These are phyloP conservation scores for Solanum ossicruentum DNA, from an alignment of 257 asterid species.

Conservation along the genomic window DNA sequence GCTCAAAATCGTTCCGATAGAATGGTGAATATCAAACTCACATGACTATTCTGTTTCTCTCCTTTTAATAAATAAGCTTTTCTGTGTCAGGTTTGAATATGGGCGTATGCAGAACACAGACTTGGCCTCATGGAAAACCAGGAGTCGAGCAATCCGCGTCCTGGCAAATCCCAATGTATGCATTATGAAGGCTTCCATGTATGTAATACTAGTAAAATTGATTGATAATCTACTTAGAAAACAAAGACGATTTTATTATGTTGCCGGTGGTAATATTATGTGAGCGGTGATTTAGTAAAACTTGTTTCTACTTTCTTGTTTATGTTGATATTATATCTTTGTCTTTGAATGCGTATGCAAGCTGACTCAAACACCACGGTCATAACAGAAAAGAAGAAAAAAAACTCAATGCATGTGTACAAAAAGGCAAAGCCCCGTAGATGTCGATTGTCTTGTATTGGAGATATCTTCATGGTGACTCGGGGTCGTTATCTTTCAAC, in stretches of 20 bases:
- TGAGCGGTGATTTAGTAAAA: not conserved
- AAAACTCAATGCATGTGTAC: not conserved
- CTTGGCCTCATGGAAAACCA: constrained; percentile 22
- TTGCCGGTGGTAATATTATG: constrained; percentile 4
- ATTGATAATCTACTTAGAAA: constrained; percentile 11
- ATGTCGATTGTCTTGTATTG: not conserved
- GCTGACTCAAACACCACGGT: not conserved
- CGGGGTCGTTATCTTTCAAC: not conserved
- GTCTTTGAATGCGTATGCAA: not conserved
- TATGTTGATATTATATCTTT: not conserved
- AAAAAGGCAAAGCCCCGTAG: not conserved
- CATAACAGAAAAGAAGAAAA: not conserved
- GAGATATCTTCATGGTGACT: not conserved
- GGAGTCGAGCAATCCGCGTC: constrained; percentile 39
- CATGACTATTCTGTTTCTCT: not conserved
- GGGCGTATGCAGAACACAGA: constrained; percentile 1
- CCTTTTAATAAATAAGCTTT: not conserved
- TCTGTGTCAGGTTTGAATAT: constrained; percentile 25
- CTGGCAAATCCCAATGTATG: constrained; percentile 82
- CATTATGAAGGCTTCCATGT: constrained; percentile 30
- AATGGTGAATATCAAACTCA: not conserved
- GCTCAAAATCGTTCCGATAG: not conserved
- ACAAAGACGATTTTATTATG: constrained; percentile 20
- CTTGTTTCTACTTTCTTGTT: not conserved
- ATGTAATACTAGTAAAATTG: constrained; percentile 7